These are phyloP conservation scores for Erythrobasidium hasegawianum DNA, from an alignment of 1,284 basidiomycete genomes.

Conservation along the genomic window DNA sequence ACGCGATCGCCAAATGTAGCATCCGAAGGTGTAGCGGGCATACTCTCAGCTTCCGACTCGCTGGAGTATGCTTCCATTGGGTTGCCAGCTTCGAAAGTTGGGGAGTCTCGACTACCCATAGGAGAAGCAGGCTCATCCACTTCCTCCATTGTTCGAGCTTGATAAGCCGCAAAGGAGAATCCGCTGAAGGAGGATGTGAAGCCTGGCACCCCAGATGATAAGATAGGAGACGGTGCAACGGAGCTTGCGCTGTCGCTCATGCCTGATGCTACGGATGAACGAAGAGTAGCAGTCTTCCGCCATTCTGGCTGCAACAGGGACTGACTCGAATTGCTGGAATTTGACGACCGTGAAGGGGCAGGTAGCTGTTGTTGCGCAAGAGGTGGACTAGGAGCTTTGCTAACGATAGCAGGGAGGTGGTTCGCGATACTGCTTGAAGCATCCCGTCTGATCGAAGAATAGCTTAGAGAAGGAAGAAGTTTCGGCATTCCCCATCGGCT, in stretches of 20 bases:
- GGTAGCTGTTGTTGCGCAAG: not conserved
- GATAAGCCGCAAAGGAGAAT: conserved; percentile 20
- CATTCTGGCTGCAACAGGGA: not conserved
- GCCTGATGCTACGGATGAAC: not conserved
- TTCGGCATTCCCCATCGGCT: conserved; percentile 28
- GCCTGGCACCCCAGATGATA: not conserved
- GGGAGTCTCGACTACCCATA: conserved; percentile 3
- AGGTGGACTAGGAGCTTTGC: not conserved
- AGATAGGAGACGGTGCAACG: conserved; percentile 1
- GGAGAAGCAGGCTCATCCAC: conserved; percentile 10
- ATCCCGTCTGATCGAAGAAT: conserved; percentile 10
- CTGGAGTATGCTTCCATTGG: conserved; percentile 9
- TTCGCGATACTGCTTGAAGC: conserved; percentile 2
- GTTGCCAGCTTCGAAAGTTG: conserved; percentile 1
- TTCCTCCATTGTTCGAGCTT: not conserved
- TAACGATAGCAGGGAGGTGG: conserved; percentile 6
- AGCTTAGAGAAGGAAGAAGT: conserved; percentile 17
- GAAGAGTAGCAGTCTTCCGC: not conserved
- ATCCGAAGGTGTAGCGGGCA: conserved; percentile 22
- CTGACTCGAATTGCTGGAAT: not conserved
- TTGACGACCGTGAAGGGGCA: not conserved
- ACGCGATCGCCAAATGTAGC: conserved; percentile 5
- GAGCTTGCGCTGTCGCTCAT: not conserved
- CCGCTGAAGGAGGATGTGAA: conserved; percentile 15
- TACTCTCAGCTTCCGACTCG: conserved; percentile 20